Evolutionary conservation across 352 stramenopile genomes (phyloP).

Genomic region (Thalassiosira allenii): DNA sequence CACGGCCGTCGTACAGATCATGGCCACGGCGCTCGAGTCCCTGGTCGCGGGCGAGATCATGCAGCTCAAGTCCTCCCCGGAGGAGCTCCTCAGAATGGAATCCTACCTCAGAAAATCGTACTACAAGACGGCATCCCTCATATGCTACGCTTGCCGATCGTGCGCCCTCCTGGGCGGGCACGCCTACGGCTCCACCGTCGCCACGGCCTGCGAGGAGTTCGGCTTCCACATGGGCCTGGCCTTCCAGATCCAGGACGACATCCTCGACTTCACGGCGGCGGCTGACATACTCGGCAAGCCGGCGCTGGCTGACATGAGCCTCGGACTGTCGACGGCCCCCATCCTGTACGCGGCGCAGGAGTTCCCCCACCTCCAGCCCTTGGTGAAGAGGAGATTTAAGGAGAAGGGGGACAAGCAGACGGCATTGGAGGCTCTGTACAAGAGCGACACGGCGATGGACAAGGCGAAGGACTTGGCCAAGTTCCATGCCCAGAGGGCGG

Average conservation of each 20-base stretch:
- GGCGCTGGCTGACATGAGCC: constrained; percentile 95
- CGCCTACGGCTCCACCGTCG: constrained; percentile 84
- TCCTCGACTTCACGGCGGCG: constrained; percentile 95
- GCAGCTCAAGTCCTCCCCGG: constrained; percentile 92
- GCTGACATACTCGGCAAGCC: constrained; percentile 92
- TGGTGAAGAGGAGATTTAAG: constrained; percentile 90
- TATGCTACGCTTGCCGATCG: constrained; percentile 96
- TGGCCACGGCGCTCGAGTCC: constrained; percentile 98
- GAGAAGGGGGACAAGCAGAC: constrained; percentile 87
- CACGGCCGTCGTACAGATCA: constrained; percentile 97
- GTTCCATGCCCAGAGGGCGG: constrained; percentile 88
- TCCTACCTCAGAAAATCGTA: constrained; percentile 99
- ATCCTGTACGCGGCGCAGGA: constrained; percentile 97
- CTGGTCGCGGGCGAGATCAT: constrained; percentile 99
- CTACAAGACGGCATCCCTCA: constrained; percentile 99
- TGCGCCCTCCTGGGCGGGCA: constrained; percentile 95
- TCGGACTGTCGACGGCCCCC: constrained; percentile 97
- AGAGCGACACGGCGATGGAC: constrained; percentile 86
- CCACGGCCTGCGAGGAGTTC: constrained; percentile 85
- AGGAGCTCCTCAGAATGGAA: constrained; percentile 89
- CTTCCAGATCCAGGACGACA: constrained; percentile 99
- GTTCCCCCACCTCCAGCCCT: constrained; percentile 81
- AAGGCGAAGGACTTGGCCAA: constrained; percentile 84
- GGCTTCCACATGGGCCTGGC: constrained; percentile 98
- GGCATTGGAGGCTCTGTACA: constrained; percentile 85